Percentiles rank a stretch among this genome's conserved stretches.
Conservation (phyloP, 306 rosid species). For the Castanea crenata region DNA sequence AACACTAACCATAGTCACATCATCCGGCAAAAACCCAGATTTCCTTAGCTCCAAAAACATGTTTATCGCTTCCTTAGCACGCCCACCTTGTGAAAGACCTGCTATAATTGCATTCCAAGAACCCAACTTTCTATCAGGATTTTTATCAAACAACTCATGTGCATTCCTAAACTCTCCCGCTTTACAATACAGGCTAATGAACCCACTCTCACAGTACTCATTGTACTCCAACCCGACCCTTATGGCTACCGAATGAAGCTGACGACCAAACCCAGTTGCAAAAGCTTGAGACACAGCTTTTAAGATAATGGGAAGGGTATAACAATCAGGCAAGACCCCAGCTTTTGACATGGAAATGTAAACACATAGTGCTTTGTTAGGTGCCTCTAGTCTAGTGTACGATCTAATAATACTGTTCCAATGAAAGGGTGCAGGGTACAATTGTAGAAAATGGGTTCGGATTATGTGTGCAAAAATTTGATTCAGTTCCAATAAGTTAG, state of each 20-base stretch:
- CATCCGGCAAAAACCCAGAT: slow-evolving; percentile 55
- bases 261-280: slow-evolving; percentile 41
- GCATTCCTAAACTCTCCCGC: slow-evolving; percentile 61
- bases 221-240: slow-evolving; percentile 56
- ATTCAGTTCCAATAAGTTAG: slow-evolving; percentile 29
- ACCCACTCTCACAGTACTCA: slow-evolving; percentile 70
- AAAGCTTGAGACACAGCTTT: slow-evolving; percentile 49
- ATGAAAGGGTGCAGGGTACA: slow-evolving; percentile 46
- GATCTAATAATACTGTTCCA: slow-evolving; percentile 71
- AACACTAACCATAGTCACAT: slow-evolving; percentile 63
- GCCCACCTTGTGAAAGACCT: slow-evolving; percentile 62
- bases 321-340: slow-evolving; percentile 56
- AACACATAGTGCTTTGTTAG: slow-evolving; percentile 40
- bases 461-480: slow-evolving; percentile 42
- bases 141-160: slow-evolving; percentile 59
- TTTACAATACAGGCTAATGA: slow-evolving; percentile 49
- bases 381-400: slow-evolving; percentile 51
- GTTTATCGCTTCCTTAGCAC: slow-evolving; percentile 46
- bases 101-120: slow-evolving; percentile 76
- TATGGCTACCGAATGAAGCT: slow-evolving; percentile 52
- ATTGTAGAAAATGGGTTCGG: slow-evolving; percentile 37
- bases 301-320: slow-evolving; percentile 65
- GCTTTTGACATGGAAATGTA: slow-evolving; percentile 44
- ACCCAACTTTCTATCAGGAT: slow-evolving; percentile 59
- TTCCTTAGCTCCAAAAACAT: slow-evolving; percentile 45